These are phyloP conservation scores for Annona squamosa DNA, from an alignment of 164 flowering plant species.

Conservation along the genomic window DNA sequence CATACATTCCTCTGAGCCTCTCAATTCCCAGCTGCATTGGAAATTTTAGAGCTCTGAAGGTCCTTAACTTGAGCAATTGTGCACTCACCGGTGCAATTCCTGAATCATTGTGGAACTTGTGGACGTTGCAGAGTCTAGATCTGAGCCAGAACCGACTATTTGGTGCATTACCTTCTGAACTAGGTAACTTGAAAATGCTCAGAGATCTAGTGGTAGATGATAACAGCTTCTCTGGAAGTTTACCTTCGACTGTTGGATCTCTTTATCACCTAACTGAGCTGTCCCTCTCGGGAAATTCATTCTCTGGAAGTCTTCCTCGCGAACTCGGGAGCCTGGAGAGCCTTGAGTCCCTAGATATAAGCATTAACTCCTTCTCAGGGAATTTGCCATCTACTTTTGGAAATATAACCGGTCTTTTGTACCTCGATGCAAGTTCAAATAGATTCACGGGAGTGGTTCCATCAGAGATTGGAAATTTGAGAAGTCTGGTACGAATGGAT, in stretches of 20 bases:
- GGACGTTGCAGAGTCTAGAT: constrained; percentile 38
- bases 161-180: constrained; percentile 31
- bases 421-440: constrained; percentile 39
- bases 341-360: constrained; percentile 42
- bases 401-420: constrained; percentile 33
- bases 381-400: constrained; percentile 38
- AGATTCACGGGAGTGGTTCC: constrained; percentile 33
- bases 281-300: constrained; percentile 39
- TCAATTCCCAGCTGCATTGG: constrained; percentile 38
- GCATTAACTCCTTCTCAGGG: constrained; percentile 44
- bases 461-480: constrained; percentile 21
- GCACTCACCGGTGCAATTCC: constrained; percentile 36
- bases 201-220: constrained; percentile 40
- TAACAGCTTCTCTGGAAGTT: constrained; percentile 40
- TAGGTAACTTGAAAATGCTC: constrained; percentile 36
- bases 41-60: constrained; percentile 33
- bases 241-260: constrained; percentile 43
- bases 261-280: constrained; percentile 36
- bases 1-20: constrained; percentile 28
- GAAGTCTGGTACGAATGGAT: constrained; percentile 31
- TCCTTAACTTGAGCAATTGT: constrained; percentile 48
- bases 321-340: constrained; percentile 37
- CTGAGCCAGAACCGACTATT: constrained; percentile 36
- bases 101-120: constrained; percentile 30
- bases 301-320: constrained; percentile 42